Base-by-base conservation (phyloP, 1,139 yeast species). In the Meyerozyma sp. region DNA sequence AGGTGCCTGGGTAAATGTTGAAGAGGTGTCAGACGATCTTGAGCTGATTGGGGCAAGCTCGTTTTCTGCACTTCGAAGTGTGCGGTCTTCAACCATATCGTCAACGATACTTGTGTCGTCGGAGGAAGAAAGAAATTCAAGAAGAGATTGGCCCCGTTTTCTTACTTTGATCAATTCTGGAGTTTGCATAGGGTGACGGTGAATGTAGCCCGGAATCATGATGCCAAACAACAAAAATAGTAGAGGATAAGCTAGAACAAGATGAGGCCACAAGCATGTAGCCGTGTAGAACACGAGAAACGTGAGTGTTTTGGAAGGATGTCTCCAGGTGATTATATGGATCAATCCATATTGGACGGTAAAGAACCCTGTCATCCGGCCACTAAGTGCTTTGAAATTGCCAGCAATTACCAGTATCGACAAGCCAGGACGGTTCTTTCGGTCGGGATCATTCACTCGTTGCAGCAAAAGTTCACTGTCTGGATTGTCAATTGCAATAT, bases 151-250 rank as follows among this genome's bases (percentile, higher is more conserved):
- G 1, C 89, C 89, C 41, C 84, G 63, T 25, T 62, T 67, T 48
- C 70, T 70, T 16, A 75, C 73, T 2, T 65, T 52, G 16, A 79
- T 65, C 27, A 71, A 52, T 25, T 69, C 68, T 0, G 75, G 71
- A 10, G 67, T 64, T 26, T 70, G 63, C 53, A 79, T 67, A 0
- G 91, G 95, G 58, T 89, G 96, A 43, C 89, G 70, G 43, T 75
- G 70, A 18, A 79, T 67, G 55, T 82, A 90, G 1, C 87, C 89
- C 0, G 95, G 93, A 1, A 84, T 68, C 66, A 89, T 70, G 2
- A 84, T 66, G 0, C 82, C 83, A 47, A 75, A 69, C 32, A 84
- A 58, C 5, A 87, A 46, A 42, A 70, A 74, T 1, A 83, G 49
- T 32, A 86, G 56, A 0, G 97, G 96, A 36, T 82, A 67, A 1